Base-by-base conservation (phyloP, 1,139 yeast species). In the Hemisphaericaspora lyxosophila region DNA sequence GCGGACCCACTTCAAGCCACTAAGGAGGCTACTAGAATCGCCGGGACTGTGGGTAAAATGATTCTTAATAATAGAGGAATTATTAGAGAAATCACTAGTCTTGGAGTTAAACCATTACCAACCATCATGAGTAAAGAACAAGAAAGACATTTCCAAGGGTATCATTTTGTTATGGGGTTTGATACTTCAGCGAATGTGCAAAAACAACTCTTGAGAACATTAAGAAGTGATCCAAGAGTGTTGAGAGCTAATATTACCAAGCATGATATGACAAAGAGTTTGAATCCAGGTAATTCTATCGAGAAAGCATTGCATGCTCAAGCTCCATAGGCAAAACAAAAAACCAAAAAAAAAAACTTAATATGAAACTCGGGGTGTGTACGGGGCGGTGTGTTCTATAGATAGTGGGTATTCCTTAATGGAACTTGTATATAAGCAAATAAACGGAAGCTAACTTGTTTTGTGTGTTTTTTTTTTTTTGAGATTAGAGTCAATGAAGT, bases 51-150 rank as follows among this genome's bases (percentile, higher is more conserved):
- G 23, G 97, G 97, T 15, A 84, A 80, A 57, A 72, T 88, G 56
- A 79, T 92, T 31, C 76, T 92, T 45, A 79, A 82, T 46, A 89
- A 92, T 62, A 86, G 96, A 73, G 98, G 98, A 36, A 89, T 92
- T 13, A 80, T 92, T 32, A 78, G 97, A 58, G 82, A 80, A 46
- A 78, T 90, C 38, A 78, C 85, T 38, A 84, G 90, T 48, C 66
- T 89, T 62, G 97, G 97, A 1, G 76, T 82, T 35, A 76, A 78
- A 45, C 82, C 82, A 27, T 74, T 92, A 41, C 97, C 97, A 13
- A 82, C 80, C 50, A 78, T 90, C 47, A 75, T 87, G 63, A 80
- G 82, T 51, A 87, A 86, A 58, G 89, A 88, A 56, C 95, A 90
- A 58, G 96, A 89, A 59, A 75, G 81, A 47, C 95, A 90, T 60